phyloP scores from a whole-genome alignment of 106 monocot genomes.

The Acorus calamus region DNA sequence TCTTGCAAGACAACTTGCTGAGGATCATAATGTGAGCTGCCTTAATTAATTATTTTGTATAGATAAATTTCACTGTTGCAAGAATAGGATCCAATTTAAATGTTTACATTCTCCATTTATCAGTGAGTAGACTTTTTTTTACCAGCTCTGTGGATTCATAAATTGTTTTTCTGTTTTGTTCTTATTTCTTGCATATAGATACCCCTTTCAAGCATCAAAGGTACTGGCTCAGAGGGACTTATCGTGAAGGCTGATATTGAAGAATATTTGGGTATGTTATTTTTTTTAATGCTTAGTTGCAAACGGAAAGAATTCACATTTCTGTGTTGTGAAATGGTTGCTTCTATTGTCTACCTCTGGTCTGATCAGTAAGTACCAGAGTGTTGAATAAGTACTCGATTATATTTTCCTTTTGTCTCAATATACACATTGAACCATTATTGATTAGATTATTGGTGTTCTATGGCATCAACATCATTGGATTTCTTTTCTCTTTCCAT shows the following conservation, averaged over 20 bases:
- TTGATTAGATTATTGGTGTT: no score
- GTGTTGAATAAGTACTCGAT: no score
- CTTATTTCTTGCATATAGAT: constrained; percentile 26
- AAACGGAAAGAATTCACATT: neutral
- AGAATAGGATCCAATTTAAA: neutral
- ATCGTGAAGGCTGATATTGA: constrained; percentile 95
- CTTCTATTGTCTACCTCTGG: no score
- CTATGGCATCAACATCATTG: no score
- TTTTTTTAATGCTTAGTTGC: neutral
- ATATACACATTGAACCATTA: no score
- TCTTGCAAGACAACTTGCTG: constrained; percentile 86
- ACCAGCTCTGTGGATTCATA: neutral
- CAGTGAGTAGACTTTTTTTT: neutral
- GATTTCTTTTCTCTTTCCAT: no score
- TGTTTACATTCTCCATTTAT: neutral
- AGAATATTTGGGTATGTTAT: constrained; percentile 71
- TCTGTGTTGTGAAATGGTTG: neutral
- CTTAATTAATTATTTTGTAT: no score
- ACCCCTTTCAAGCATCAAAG: constrained; percentile 78
- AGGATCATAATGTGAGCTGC: constrained; percentile 69
- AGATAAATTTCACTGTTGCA: no score
- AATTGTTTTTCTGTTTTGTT: neutral
- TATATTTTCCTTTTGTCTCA: no score
- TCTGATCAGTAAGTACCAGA: no score
- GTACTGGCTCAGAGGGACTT: constrained; percentile 85